Evolutionary conservation across 495 filamentous ascomycete genomes (phyloP).

Genomic region (Penicillium angulare): DNA sequence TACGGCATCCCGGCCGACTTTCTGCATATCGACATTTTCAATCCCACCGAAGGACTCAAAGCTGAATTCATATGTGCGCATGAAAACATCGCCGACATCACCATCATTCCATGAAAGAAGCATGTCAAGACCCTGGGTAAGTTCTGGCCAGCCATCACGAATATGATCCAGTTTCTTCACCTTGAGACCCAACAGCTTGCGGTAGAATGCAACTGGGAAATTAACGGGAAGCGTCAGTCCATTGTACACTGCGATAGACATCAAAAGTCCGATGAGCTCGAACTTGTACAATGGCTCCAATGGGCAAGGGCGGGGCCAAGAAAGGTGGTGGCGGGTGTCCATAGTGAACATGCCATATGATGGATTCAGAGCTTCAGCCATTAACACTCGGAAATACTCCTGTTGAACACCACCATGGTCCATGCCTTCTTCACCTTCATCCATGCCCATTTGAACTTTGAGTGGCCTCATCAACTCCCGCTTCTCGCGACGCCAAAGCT

Average conservation of each 20-base stretch:
- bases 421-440: constrained; percentile 80
- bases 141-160: constrained; percentile 81
- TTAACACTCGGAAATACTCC: constrained; percentile 86
- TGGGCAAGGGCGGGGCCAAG: constrained; percentile 84
- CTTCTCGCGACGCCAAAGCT: constrained; percentile 81
- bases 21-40: constrained; percentile 56
- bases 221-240: constrained; percentile 85
- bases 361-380: constrained; percentile 73
- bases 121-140: constrained; percentile 66
- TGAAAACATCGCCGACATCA: constrained; percentile 75
- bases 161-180: constrained; percentile 72
- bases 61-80: constrained; percentile 80
- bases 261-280: constrained; percentile 82
- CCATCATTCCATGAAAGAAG: constrained; percentile 77
- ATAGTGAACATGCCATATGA: constrained; percentile 75
- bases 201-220: constrained; percentile 82
- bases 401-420: constrained; percentile 94
- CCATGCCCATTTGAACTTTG: constrained; percentile 81
- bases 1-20: constrained; percentile 31
- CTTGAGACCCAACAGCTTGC: constrained; percentile 64
- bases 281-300: constrained; percentile 83
- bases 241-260: constrained; percentile 92
- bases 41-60: constrained; percentile 64
- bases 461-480: constrained; percentile 81
- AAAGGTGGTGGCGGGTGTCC: constrained; percentile 69